Conservation (phyloP, 257 asterid species). For the Orobanche coerulescens region DNA sequence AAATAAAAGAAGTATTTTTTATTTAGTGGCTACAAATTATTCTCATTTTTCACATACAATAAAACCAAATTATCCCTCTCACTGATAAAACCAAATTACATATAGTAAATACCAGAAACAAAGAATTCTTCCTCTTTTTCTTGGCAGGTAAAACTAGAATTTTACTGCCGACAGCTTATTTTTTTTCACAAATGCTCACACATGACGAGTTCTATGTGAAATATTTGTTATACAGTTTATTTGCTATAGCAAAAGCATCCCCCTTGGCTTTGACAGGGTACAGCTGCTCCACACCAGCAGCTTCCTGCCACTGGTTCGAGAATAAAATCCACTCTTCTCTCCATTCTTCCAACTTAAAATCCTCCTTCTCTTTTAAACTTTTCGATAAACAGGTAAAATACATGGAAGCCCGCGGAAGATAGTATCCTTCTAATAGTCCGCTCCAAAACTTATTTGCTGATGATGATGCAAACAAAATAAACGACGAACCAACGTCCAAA, state of each 20-base stretch:
- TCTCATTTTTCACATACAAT: too few species aligned
- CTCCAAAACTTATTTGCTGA: conserved; percentile 97
- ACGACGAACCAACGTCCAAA: not conserved
- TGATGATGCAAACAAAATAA: conserved; percentile 38
- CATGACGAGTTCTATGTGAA: conserved; percentile 29
- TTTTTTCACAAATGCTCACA: not conserved
- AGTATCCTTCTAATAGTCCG: conserved; percentile 63
- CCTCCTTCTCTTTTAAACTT: conserved; percentile 47
- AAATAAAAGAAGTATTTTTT: too few species aligned
- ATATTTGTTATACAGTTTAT: conserved; percentile 44
- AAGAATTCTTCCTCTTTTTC: too few species aligned
- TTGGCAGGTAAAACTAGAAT: too few species aligned
- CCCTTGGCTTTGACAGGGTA: conserved; percentile 73
- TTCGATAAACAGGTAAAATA: conserved; percentile 47
- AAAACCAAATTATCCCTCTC: too few species aligned
- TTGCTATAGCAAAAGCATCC: conserved; percentile 57
- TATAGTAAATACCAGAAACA: too few species aligned
- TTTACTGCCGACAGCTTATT: not conserved
- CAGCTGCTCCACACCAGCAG: conserved; percentile 40
- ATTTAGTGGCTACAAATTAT: too few species aligned
- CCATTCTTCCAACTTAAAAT: conserved; percentile 67
- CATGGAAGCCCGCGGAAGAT: conserved; percentile 84
- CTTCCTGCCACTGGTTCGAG: conserved; percentile 88
- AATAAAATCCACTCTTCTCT: conserved; percentile 81
- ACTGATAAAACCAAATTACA: too few species aligned